A percentile compares a stretch with the other conserved stretches of the same genome.
Conservation (phyloP, 1,284 basidiomycete species). For the Coriolopsis trogii region DNA sequence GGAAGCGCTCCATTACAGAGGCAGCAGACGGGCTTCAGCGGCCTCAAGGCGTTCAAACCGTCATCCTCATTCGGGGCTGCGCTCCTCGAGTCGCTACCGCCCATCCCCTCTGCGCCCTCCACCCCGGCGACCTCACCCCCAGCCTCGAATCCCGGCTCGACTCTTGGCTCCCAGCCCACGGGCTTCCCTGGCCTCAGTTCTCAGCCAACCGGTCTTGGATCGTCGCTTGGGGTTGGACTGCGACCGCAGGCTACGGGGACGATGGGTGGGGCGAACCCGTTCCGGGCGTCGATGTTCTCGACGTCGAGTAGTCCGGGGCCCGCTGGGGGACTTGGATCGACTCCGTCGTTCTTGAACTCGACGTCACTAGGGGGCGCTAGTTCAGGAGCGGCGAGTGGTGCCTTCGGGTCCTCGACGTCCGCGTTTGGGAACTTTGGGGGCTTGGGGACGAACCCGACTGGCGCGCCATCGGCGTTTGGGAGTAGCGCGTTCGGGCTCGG, state of each 20-base stretch:
- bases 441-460: constrained; percentile 9
- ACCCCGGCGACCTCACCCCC: constrained; percentile 42
- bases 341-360: constrained; percentile 22
- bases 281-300: constrained; percentile 55
- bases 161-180: constrained; percentile 37
- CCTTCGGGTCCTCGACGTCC: constrained; percentile 11
- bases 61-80: constrained; percentile 86
- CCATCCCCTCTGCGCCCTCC: constrained; percentile 60
- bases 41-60: constrained; percentile 91
- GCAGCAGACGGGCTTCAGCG: constrained; percentile 82
- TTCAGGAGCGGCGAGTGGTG: constrained; percentile 7
- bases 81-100: constrained; percentile 77
- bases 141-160: constrained; percentile 18
- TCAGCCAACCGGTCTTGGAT: constrained; percentile 25
- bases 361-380: too few species aligned
- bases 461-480: constrained; percentile 15
- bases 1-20: constrained; percentile 52
- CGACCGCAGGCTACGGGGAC: constrained; percentile 73
- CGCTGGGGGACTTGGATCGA: constrained; percentile 5
- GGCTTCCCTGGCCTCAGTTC: constrained; percentile 28
- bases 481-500: constrained; percentile 22
- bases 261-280: constrained; percentile 69
- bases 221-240: constrained; percentile 59
- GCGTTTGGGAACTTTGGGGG: constrained; percentile 24
- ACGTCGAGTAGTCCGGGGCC: constrained; percentile 18